Evolutionary conservation across 2,329 filamentous ascomycete genomes (phyloP), one percentile per base, ranked within the genome.

Genomic region (Sporothrix dimorphospora): DNA sequence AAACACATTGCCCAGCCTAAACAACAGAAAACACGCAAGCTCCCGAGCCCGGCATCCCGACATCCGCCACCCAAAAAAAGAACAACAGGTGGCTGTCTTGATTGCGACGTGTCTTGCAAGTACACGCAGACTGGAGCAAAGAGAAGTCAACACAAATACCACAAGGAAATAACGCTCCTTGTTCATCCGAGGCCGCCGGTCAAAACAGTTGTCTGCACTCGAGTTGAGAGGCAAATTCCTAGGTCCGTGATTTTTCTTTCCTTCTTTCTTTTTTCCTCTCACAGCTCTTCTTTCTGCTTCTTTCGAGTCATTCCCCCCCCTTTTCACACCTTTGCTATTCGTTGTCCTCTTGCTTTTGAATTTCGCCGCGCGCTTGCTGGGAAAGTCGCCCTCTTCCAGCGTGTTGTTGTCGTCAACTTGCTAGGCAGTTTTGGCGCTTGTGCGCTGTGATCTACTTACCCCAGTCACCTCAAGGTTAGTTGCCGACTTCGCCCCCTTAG

Each of bases 401-500:
- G 14, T 57, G 30, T 55, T 68, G 63, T 30, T n/a, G 63, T 66
- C 61, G 63, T 66, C 63, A 21, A 47, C 61, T 47, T 66, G 67
- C 51, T 69, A 69, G 45, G 66, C 67, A 55, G 30, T 34, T 40
- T 24, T 53, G 47, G 55, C 55, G 34, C 14, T 40, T 61, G 27
- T 57, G 27, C 55, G 27, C 27, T 59, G 55, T 59, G 27, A n/a
- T 40, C 55, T 19, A 16, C 24, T 30, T 19, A 16, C 24, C 21
- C 24, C 5, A 30, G 51, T 40, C 34, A 27, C 40, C 2, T 30
- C 3, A 47, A 24, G 40, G 21, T 65, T 30, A n/a, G 42, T 34
- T 49, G 42, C 40, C 40, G 27, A 59, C 53, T 70, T 70, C 40
- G 68, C 68, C 68, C 40, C 68, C 53, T 70, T 70, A 70, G 68